A percentile compares a stretch with the other conserved stretches of the same genome.
These are phyloP conservation scores for Dioscorea alata DNA, from an alignment of 106 monocot genomes.

Conservation along the genomic window DNA sequence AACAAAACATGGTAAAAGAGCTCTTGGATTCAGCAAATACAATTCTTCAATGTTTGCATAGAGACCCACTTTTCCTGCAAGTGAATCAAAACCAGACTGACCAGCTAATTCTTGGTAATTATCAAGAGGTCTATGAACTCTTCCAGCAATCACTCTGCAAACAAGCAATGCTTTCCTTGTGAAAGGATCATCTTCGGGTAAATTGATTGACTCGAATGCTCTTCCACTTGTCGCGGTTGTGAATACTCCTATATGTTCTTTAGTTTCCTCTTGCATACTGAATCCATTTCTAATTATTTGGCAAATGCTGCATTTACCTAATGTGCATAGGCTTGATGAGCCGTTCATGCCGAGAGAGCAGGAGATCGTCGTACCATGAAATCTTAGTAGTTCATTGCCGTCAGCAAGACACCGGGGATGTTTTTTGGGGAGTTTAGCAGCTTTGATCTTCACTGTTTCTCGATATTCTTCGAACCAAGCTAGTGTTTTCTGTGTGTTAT, in stretches of 20 bases:
- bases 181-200: constrained; percentile 22
- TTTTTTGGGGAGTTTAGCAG: constrained; percentile 82
- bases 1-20: constrained; percentile 78
- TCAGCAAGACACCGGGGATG: constrained; percentile 95
- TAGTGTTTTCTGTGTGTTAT: constrained; percentile 86
- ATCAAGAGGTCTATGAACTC: constrained; percentile 82
- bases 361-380: constrained; percentile 70
- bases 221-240: constrained; percentile 83
- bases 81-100: constrained; percentile 62
- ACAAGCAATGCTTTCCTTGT: constrained; percentile 70
- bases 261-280: constrained; percentile 38
- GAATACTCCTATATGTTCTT: constrained; percentile 67
- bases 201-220: constrained; percentile 62
- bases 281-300: constrained; percentile 71
- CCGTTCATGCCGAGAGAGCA: constrained; percentile 68
- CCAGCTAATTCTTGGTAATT: constrained; percentile 53
- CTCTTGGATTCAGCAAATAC: constrained; percentile 73
- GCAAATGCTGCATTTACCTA: constrained; percentile 67
- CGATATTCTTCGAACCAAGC: constrained; percentile 82
- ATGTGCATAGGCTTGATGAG: constrained; percentile 61
- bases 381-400: constrained; percentile 89
- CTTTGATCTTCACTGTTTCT: constrained; percentile 67
- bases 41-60: constrained; percentile 80
- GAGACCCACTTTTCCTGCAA: constrained; percentile 71
- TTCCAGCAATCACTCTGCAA: constrained; percentile 81